These are phyloP conservation scores for Fremontodendron californicum DNA, from an alignment of 345 rosid genomes.

Conservation along the genomic window DNA sequence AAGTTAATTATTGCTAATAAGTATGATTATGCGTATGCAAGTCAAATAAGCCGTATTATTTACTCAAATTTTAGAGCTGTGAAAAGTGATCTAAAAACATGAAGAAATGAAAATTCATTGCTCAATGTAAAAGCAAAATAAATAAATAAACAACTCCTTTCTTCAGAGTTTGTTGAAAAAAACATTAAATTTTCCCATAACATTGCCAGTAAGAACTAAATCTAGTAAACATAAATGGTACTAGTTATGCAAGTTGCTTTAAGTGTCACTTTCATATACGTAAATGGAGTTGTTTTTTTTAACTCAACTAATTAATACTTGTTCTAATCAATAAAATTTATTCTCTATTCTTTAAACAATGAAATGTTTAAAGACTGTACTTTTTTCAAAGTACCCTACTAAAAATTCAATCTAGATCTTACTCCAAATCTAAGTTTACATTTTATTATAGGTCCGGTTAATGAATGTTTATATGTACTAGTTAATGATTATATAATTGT, in stretches of 20 bases:
- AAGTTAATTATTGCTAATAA: background rate
- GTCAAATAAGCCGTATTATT: no score
- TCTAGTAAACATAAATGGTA: background rate
- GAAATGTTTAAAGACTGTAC: background rate
- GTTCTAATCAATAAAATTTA: no score
- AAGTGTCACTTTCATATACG: background rate
- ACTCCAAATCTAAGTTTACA: background rate
- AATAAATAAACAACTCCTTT: background rate
- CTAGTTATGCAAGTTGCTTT: background rate
- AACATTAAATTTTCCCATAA: background rate
- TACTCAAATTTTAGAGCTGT: no score
- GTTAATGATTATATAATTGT: no score
- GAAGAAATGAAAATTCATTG: background rate
- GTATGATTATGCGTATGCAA: background rate
- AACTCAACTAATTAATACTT: background rate
- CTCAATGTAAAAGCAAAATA: background rate
- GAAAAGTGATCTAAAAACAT: no score
- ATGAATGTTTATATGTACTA: no score
- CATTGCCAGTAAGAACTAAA: background rate
- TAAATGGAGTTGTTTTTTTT: background rate
- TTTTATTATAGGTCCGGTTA: no score
- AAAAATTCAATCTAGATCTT: background rate
- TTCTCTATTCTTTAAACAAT: background rate
- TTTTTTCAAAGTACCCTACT: background rate
- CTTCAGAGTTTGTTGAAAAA: background rate